Evolutionary conservation across 2,329 filamentous ascomycete genomes (phyloP).

Genomic region (Byssochlamys sp.): DNA sequence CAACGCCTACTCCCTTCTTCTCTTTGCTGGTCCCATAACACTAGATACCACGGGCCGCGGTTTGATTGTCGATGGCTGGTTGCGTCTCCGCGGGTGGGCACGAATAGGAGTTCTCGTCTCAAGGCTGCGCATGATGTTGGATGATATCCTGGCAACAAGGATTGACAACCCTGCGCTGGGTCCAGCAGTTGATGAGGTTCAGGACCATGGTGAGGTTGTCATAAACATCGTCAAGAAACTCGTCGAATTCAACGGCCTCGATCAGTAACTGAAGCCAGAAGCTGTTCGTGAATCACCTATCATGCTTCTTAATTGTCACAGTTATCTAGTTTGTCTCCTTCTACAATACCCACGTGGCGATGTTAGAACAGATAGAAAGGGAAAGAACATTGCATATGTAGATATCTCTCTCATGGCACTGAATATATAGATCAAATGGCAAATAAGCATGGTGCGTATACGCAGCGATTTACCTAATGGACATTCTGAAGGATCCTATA

Average conservation of each 20-base stretch:
- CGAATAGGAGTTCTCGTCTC: constrained; percentile 84
- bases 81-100: constrained; percentile 79
- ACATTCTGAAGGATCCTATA: no score
- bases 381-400: neutral
- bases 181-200: constrained; percentile 27
- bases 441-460: no score
- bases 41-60: constrained; percentile 82
- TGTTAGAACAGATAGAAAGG: neutral
- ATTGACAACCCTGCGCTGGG: constrained; percentile 64
- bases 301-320: neutral
- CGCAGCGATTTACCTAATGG: no score
- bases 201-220: constrained; percentile 38
- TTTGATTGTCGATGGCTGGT: constrained; percentile 83
- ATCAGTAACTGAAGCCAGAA: constrained; percentile 35
- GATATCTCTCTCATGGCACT: no score
- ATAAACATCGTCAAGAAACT: constrained; percentile 68
- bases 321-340: neutral
- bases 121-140: constrained; percentile 73
- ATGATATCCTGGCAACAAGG: constrained; percentile 69
- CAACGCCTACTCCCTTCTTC: constrained; percentile 75
- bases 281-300: neutral
- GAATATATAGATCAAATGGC: no score
- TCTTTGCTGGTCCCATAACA: constrained; percentile 76
- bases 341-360: neutral
- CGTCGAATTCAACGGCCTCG: constrained; percentile 81